Evolutionary conservation across 768 basidiomycete genomes (phyloP).

Genomic region (Russula lepida): DNA sequence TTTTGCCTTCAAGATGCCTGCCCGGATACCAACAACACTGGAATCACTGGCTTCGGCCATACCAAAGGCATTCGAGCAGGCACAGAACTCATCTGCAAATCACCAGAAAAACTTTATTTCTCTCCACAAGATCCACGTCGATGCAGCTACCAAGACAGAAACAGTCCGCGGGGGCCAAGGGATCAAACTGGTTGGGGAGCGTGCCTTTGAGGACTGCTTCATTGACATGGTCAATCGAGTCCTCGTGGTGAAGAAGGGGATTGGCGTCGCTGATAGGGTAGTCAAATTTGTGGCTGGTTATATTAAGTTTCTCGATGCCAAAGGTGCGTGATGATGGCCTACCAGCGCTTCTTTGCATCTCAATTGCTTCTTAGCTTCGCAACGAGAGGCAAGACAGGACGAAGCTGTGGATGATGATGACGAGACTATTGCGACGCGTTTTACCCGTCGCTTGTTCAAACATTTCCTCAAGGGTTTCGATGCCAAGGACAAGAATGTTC

Average conservation of each 20-base stretch:
- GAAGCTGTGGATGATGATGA: slow-evolving; percentile 36
- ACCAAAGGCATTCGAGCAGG: slow-evolving; percentile 73
- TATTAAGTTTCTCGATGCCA: slow-evolving; percentile 63
- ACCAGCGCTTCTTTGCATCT: not conserved
- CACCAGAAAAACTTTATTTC: slow-evolving; percentile 87
- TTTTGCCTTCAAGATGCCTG: not conserved
- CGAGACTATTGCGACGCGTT: slow-evolving; percentile 42
- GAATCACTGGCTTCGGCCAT: slow-evolving; percentile 31
- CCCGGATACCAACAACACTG: slow-evolving; percentile 26
- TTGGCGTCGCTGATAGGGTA: slow-evolving; percentile 60
- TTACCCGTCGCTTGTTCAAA: slow-evolving; percentile 39
- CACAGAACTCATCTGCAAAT: slow-evolving; percentile 61
- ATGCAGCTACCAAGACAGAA: slow-evolving; percentile 49
- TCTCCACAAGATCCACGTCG: slow-evolving; percentile 67
- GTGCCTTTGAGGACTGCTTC: slow-evolving; percentile 61
- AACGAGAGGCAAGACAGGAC: slow-evolving; percentile 24
- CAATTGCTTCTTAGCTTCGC: slow-evolving; percentile 28
- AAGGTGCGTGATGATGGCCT: slow-evolving; percentile 41
- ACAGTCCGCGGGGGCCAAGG: slow-evolving; percentile 40
- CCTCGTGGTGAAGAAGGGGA: slow-evolving; percentile 74
- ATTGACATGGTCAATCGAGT: slow-evolving; percentile 50
- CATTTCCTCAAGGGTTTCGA: slow-evolving; percentile 67
- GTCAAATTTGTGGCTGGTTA: slow-evolving; percentile 81
- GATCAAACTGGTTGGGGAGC: slow-evolving; percentile 64
- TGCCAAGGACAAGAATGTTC: slow-evolving; percentile 81